phyloP scores from a whole-genome alignment of 2,329 filamentous ascomycete genomes.

The Colletotrichum godetiae region DNA sequence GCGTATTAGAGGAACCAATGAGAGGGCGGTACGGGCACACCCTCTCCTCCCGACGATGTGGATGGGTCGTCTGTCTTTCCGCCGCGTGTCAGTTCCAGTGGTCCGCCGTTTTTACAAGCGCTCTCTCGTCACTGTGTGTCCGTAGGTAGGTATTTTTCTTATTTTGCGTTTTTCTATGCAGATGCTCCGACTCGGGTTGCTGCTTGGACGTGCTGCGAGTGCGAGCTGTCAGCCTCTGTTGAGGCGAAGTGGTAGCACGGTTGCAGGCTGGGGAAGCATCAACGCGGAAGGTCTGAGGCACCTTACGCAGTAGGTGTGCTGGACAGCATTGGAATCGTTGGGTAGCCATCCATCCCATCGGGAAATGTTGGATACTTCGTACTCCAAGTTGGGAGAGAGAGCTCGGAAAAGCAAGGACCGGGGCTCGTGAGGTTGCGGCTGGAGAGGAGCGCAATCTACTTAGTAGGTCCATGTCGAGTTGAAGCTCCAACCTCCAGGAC shows the following conservation, averaged over 20 bases:
- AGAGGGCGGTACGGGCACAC: slow-evolving; percentile 14
- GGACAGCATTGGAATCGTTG: not conserved
- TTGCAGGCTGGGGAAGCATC: not conserved
- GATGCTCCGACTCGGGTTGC: not conserved
- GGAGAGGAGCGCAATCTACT: not conserved
- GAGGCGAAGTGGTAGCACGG: not conserved
- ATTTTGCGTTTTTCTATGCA: not conserved
- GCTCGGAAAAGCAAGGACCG: not conserved
- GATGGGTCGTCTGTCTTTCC: slow-evolving; percentile 10
- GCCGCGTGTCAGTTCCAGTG: not conserved
- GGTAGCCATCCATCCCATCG: not conserved
- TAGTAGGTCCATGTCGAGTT: not conserved
- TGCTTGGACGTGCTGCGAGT: slow-evolving; percentile 2
- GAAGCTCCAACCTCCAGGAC: not conserved
- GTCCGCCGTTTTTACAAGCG: not conserved
- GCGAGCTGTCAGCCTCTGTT: not conserved
- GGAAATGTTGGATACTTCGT: no score
- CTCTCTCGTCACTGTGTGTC: not conserved
- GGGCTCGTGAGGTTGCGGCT: not conserved
- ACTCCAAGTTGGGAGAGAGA: not conserved
- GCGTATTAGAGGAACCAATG: slow-evolving; percentile 13
- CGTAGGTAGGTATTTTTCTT: no score
- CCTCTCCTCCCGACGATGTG: not conserved
- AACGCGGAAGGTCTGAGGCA: not conserved
- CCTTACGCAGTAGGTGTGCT: no score